A percentile compares a stretch with the other conserved stretches of the same genome.
phyloP scores from a whole-genome alignment of 2,329 filamentous ascomycete species.

The Samsoniella hepiali region DNA sequence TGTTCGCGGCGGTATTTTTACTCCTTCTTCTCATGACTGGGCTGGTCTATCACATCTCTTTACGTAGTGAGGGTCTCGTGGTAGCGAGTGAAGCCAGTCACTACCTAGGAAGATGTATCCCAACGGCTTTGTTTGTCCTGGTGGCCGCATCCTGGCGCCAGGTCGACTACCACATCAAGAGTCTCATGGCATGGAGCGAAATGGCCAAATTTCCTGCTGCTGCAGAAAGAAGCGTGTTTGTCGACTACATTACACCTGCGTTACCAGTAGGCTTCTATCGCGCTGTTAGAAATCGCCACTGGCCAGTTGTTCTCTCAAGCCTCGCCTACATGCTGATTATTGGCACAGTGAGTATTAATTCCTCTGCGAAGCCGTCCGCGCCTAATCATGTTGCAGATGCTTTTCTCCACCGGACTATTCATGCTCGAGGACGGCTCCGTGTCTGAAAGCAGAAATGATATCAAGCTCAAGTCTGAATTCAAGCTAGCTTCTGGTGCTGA shows the following conservation, averaged over 20 bases:
- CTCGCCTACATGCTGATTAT: slow-evolving; percentile 28
- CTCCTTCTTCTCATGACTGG: slow-evolving; percentile 24
- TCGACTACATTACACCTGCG: slow-evolving; percentile 33
- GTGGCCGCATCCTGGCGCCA: slow-evolving; percentile 30
- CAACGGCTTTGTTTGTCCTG: slow-evolving; percentile 28
- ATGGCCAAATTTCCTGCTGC: slow-evolving; percentile 23
- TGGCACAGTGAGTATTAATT: slow-evolving; percentile 24
- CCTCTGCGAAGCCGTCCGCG: too few relatives aligned
- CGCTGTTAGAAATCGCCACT: slow-evolving; percentile 27
- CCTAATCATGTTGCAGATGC: slow-evolving; percentile 20
- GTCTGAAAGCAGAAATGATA: slow-evolving; percentile 22
- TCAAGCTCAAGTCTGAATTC: slow-evolving; percentile 22
- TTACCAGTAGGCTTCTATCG: slow-evolving; percentile 23
- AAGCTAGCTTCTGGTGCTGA: slow-evolving; percentile 2
- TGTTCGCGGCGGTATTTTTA: slow-evolving; percentile 23
- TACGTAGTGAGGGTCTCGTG: slow-evolving; percentile 23
- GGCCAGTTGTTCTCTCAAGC: slow-evolving; percentile 25
- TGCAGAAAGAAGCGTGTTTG: slow-evolving; percentile 25
- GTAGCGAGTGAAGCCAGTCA: slow-evolving; percentile 23
- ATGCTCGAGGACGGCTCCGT: slow-evolving; percentile 28
- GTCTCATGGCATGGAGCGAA: slow-evolving; percentile 28
- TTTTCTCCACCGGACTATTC: slow-evolving; percentile 32
- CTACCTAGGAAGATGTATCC: slow-evolving; percentile 26
- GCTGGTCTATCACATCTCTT: slow-evolving; percentile 24
- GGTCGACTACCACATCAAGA: slow-evolving; percentile 29